Base-by-base conservation (phyloP, 495 filamentous ascomycete species). In the Daldinia childiae region DNA sequence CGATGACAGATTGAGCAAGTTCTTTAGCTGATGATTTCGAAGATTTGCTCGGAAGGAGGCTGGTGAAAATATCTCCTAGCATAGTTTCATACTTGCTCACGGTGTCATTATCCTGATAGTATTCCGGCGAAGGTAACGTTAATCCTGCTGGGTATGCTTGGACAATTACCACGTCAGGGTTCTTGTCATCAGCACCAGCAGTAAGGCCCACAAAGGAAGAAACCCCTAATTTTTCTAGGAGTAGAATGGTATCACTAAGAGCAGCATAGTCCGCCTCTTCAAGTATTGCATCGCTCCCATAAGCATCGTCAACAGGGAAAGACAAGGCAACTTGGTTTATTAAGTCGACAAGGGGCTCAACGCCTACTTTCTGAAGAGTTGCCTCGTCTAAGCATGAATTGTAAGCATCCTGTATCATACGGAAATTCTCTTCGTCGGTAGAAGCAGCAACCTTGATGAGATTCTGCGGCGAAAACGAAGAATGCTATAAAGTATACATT, bases 321-420 rank as follows among this genome's bases (percentile, higher is more conserved):
- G 87, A 79, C 6, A 81, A 78, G 29, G 84, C 82, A 43, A 82
- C 50, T 50, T 74, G 26, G 38, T 70, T 54, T 30, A 82, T 68
- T 14, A 92, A 75, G 7, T 84, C 74, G 12, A 77, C 67, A 26
- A 93, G 72, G 2, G 90, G 90, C 61, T 78, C 72, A 48, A 83
- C 79, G 26, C 90, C 90, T 17, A 80, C 74, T 58, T 87, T 75
- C 58, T 82, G 82, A 60, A 91, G 82, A 15, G 78, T 75, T 4
- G 79, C 71, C 72, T 88, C 86, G 74, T 92, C 83, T 77, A 91
- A 82, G 77, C 90, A 93, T 56, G 90, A 86, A 70, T 86, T 77
- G 58, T 92, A 93, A 27, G 83, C 85, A 52, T 81, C 76, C 67
- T 89, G 86, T 62, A 93, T 71, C 80, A 90, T 91, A 52, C 87